phyloP scores from a whole-genome alignment of 305 asterid genomes.

The Solanum chacoense region DNA sequence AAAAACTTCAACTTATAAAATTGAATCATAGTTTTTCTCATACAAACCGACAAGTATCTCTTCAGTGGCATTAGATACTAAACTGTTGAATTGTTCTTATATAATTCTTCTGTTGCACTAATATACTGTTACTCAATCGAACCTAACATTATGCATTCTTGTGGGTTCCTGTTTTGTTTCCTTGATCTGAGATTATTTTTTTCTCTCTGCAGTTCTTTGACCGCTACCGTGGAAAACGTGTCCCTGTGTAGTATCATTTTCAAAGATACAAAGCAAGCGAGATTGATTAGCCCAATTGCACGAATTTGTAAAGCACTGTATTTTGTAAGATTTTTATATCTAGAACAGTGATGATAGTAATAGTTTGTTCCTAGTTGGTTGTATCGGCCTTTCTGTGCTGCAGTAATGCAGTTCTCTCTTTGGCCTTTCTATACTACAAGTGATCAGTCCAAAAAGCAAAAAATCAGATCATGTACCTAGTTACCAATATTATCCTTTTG shows the following conservation, averaged over 20 bases:
- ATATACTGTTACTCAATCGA: background rate
- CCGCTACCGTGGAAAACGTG: constrained; percentile 21
- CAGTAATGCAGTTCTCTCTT: background rate
- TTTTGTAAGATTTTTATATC: background rate
- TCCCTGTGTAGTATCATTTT: constrained; percentile 11
- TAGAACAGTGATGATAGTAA: background rate
- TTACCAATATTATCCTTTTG: background rate
- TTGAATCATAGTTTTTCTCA: background rate
- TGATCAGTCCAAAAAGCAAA: background rate
- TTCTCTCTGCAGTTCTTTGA: constrained; percentile 19
- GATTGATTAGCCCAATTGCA: background rate
- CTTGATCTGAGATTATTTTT: background rate
- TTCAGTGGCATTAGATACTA: background rate
- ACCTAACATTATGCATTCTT: background rate
- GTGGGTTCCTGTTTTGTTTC: background rate
- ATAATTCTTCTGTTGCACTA: background rate
- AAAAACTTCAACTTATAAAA: background rate
- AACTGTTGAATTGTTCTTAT: background rate
- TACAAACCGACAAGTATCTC: background rate
- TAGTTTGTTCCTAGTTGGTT: background rate
- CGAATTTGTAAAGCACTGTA: constrained; percentile 3
- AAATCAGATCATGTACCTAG: background rate
- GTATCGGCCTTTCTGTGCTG: background rate
- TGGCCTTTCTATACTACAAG: background rate
- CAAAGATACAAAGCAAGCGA: background rate